Percentiles rank a stretch among this genome's conserved stretches.
phyloP scores from a whole-genome alignment of 495 filamentous ascomycete genomes.

The Talaromyces stipitatus region DNA sequence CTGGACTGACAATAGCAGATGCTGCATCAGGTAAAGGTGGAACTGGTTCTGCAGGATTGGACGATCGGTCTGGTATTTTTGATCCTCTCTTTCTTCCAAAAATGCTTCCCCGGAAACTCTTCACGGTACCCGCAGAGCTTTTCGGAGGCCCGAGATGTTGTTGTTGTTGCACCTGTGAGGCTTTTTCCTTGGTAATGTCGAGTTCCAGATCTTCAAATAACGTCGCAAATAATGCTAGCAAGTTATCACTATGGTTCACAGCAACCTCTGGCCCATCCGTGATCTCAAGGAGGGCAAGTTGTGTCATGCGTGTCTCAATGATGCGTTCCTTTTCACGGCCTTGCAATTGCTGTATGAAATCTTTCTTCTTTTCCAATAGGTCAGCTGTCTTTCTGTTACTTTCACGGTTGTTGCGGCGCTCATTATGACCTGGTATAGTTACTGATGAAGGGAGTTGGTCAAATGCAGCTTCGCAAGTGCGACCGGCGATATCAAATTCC shows the following conservation, averaged over 20 bases:
- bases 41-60: slow-evolving; percentile 11
- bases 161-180: slow-evolving; percentile 6
- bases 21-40: slow-evolving; percentile 14
- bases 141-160: slow-evolving; percentile 47
- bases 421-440: slow-evolving; percentile 34
- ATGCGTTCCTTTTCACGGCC: slow-evolving; percentile 72
- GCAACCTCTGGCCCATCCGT: slow-evolving; percentile 74
- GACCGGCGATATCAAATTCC: slow-evolving; percentile 70
- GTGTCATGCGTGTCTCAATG: slow-evolving; percentile 89
- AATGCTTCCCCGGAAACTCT: slow-evolving; percentile 66
- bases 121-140: slow-evolving; percentile 63
- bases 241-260: slow-evolving; percentile 73
- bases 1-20: slow-evolving; percentile 8
- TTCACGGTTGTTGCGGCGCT: slow-evolving; percentile 22
- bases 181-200: slow-evolving; percentile 18
- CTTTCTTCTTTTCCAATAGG: slow-evolving; percentile 22
- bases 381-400: slow-evolving; percentile 24
- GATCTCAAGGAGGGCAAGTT: slow-evolving; percentile 75
- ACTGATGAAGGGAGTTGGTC: slow-evolving; percentile 63
- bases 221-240: slow-evolving; percentile 71
- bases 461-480: slow-evolving; percentile 81
- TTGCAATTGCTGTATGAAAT: slow-evolving; percentile 64
- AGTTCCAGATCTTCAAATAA: slow-evolving; percentile 58
- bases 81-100: slow-evolving; percentile 50
- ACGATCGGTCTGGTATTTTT: slow-evolving; percentile 23